These are phyloP conservation scores for Cutaneotrichosporon cyanovorans DNA, from an alignment of 1,284 basidiomycete genomes.

Conservation along the genomic window DNA sequence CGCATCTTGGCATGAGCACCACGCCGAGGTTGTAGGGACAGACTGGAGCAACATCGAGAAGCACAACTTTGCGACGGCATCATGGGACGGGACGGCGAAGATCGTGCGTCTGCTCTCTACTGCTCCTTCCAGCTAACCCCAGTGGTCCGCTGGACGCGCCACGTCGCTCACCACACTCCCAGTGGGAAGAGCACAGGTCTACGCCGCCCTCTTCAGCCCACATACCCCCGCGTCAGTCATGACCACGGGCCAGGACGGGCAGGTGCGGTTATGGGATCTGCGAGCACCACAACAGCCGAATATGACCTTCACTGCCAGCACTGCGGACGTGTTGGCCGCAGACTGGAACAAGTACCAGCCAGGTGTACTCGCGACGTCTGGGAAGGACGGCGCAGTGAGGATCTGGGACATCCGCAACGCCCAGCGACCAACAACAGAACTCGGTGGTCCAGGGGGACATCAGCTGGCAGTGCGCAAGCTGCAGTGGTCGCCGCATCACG, in stretches of 20 bases:
- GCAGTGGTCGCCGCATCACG: slow-evolving; percentile 53
- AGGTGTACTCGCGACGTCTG: slow-evolving; percentile 48
- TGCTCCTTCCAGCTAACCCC: not conserved
- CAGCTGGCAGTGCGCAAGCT: slow-evolving; percentile 50
- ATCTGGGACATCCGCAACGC: slow-evolving; percentile 47
- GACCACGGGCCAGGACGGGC: slow-evolving; percentile 78
- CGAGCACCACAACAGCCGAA: slow-evolving; percentile 2
- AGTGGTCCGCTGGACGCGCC: slow-evolving; percentile 82
- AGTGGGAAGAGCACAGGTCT: slow-evolving; percentile 58
- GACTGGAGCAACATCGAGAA: slow-evolving; percentile 97
- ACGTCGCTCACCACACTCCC: slow-evolving; percentile 71
- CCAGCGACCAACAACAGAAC: slow-evolving; percentile 12
- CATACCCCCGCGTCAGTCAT: slow-evolving; percentile 74
- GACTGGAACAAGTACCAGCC: slow-evolving; percentile 55
- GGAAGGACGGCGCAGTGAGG: slow-evolving; percentile 48
- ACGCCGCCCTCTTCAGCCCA: slow-evolving; percentile 83
- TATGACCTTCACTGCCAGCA: slow-evolving; percentile 5
- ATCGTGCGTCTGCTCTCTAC: slow-evolving; percentile 55
- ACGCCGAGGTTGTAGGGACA: slow-evolving; percentile 84
- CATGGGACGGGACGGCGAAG: slow-evolving; percentile 89
- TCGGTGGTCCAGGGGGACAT: slow-evolving; percentile 43
- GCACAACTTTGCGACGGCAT: slow-evolving; percentile 75
- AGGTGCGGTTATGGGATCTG: slow-evolving; percentile 67
- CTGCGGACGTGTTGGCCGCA: slow-evolving; percentile 35
- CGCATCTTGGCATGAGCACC: slow-evolving; percentile 87